These are phyloP conservation scores for Pichia sp. DNA, from an alignment of 1,139 yeast genomes.

Conservation along the genomic window DNA sequence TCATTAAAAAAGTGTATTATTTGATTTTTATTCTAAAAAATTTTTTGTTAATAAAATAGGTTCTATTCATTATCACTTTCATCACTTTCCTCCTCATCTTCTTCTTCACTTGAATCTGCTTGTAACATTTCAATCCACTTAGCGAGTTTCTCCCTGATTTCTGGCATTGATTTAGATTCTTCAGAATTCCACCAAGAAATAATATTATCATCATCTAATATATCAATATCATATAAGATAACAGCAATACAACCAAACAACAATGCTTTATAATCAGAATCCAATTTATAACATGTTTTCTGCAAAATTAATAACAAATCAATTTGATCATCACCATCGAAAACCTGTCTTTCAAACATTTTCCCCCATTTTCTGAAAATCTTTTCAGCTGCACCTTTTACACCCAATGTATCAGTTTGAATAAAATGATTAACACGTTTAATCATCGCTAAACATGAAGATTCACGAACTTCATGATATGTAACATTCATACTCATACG, in stretches of 20 bases:
- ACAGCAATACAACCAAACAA: conserved; percentile 60
- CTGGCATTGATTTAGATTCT: conserved; percentile 37
- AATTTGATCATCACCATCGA: conserved; percentile 68
- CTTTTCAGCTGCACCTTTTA: conserved; percentile 68
- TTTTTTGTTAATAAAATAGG: neutral
- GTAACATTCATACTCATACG: conserved; percentile 97
- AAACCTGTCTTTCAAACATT: conserved; percentile 75
- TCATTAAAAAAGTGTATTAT: neutral
- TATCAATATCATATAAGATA: conserved; percentile 70
- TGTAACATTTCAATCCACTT: conserved; percentile 84
- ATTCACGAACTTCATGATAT: conserved; percentile 83
- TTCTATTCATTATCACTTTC: conserved; percentile 6
- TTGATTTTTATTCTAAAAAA: too few species aligned
- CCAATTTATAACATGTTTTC: conserved; percentile 35
- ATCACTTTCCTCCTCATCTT: conserved; percentile 16
- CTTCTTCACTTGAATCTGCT: conserved; percentile 52
- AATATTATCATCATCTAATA: conserved; percentile 74
- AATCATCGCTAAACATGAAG: conserved; percentile 70
- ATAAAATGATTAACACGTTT: conserved; percentile 64
- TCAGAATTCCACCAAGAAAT: conserved; percentile 72
- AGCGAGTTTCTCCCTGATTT: conserved; percentile 51
- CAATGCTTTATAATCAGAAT: conserved; percentile 38
- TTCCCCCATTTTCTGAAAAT: conserved; percentile 76
- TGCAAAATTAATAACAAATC: conserved; percentile 64
- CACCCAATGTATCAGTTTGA: conserved; percentile 65